phyloP scores from a whole-genome alignment of 331 rosid species.

The Prunus yedoensis region DNA sequence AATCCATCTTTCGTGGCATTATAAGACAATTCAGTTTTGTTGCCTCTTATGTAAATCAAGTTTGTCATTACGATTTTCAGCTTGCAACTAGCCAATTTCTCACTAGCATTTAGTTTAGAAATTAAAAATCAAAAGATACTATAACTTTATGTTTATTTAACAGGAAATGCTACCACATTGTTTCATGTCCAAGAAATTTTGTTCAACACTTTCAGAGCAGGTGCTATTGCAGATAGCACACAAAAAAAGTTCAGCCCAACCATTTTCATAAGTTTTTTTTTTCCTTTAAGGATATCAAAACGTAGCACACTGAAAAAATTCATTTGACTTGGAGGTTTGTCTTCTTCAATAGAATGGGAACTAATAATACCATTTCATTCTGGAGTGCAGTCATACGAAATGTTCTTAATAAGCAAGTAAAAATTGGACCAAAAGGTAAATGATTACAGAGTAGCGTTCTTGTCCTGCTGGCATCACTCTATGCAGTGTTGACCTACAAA shows the following conservation, averaged over 20 bases:
- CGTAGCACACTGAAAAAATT: background rate
- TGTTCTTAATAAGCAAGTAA: background rate
- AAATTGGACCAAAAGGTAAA: conserved; percentile 15
- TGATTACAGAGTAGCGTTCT: conserved; percentile 77
- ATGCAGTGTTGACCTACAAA: conserved; percentile 79
- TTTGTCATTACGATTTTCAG: background rate
- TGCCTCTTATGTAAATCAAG: background rate
- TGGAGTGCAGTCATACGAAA: background rate
- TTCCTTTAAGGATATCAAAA: too few species aligned
- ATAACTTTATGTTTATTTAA: too few species aligned
- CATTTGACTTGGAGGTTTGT: background rate
- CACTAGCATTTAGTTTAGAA: background rate
- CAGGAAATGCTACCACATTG: too few species aligned
- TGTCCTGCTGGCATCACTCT: conserved; percentile 78
- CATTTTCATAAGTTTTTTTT: background rate
- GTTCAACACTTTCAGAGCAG: background rate
- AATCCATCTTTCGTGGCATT: background rate
- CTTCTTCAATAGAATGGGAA: background rate
- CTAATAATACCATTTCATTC: background rate
- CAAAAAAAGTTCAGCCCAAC: background rate
- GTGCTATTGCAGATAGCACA: background rate
- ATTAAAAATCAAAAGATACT: background rate
- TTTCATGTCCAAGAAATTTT: too few species aligned
- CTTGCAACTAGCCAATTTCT: background rate
- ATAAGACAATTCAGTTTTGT: background rate